Percentiles rank a stretch among this genome's conserved stretches.
phyloP scores from a whole-genome alignment of 148 eudicot species.

The Talinum fruticosum region DNA sequence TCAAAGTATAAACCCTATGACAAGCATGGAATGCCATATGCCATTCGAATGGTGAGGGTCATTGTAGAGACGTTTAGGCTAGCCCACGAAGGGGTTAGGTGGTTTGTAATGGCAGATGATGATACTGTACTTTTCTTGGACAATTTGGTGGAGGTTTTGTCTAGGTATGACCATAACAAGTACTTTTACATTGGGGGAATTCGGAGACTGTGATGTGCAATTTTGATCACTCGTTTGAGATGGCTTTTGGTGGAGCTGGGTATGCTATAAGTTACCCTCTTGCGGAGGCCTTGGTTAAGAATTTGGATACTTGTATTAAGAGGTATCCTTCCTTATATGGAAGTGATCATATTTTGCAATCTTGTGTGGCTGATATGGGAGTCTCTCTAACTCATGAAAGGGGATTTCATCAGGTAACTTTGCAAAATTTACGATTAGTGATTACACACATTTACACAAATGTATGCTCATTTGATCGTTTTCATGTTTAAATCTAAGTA shows the following conservation, averaged over 20 bases:
- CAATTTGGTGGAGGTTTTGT: constrained; percentile 46
- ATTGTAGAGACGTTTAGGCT: constrained; percentile 41
- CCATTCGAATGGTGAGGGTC: constrained; percentile 43
- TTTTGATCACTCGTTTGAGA: constrained; percentile 36
- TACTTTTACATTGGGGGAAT: constrained; percentile 57
- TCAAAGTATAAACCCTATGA: constrained; percentile 34
- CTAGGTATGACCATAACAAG: constrained; percentile 51
- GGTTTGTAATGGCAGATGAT: constrained; percentile 65
- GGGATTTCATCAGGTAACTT: constrained; percentile 79
- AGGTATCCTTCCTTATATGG: constrained; percentile 54
- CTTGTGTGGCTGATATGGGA: constrained; percentile 75
- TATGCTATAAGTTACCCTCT: constrained; percentile 73
- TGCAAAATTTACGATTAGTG: too few species aligned
- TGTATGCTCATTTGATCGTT: too few species aligned
- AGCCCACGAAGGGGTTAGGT: constrained; percentile 39
- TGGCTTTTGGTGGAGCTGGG: constrained; percentile 87
- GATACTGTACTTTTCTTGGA: constrained; percentile 49
- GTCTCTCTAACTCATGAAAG: constrained; percentile 62
- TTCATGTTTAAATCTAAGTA: too few species aligned
- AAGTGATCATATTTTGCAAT: constrained; percentile 56
- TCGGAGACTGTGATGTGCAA: constrained; percentile 46
- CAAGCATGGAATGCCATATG: constrained; percentile 31
- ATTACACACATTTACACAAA: background rate
- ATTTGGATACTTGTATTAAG: constrained; percentile 57
- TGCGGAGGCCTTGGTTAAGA: constrained; percentile 49